phyloP scores from a whole-genome alignment of 371 early-diverging fungal genomes.

The Amoeboaphelidium occidentale region DNA sequence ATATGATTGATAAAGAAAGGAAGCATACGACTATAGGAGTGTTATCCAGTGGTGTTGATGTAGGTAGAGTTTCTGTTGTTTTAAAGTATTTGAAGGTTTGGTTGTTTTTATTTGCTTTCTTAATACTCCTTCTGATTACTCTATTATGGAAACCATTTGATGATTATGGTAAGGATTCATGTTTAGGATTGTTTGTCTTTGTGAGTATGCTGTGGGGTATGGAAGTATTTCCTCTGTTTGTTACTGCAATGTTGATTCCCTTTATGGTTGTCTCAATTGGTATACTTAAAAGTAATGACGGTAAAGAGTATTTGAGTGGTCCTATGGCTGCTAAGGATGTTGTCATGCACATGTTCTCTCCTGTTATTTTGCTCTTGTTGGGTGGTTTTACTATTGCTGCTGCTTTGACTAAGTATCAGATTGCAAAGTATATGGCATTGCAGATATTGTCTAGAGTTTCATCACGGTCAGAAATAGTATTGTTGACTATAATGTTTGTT shows the following conservation, averaged over 20 bases:
- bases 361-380: constrained; percentile 79
- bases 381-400: constrained; percentile 88
- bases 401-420: constrained; percentile 67
- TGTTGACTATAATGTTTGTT: constrained; percentile 79
- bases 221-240: constrained; percentile 56
- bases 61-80: too few species aligned
- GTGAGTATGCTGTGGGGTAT: constrained; percentile 4
- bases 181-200: constrained; percentile 2
- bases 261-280: constrained; percentile 54
- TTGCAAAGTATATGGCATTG: constrained; percentile 72
- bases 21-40: too few species aligned
- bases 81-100: too few species aligned
- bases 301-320: constrained; percentile 13
- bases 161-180: not conserved
- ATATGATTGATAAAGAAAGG: constrained; percentile 78
- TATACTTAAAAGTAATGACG: constrained; percentile 23
- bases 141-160: not conserved
- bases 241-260: constrained; percentile 70
- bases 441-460: constrained; percentile 36
- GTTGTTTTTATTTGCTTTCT: not conserved
- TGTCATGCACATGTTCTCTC: constrained; percentile 77
- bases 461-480: not conserved
- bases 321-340: constrained; percentile 48
- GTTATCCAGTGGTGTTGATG: too few species aligned
- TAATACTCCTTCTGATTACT: not conserved